These are phyloP conservation scores for Gentiana dahurica DNA, from an alignment of 257 asterid genomes.

Conservation along the genomic window DNA sequence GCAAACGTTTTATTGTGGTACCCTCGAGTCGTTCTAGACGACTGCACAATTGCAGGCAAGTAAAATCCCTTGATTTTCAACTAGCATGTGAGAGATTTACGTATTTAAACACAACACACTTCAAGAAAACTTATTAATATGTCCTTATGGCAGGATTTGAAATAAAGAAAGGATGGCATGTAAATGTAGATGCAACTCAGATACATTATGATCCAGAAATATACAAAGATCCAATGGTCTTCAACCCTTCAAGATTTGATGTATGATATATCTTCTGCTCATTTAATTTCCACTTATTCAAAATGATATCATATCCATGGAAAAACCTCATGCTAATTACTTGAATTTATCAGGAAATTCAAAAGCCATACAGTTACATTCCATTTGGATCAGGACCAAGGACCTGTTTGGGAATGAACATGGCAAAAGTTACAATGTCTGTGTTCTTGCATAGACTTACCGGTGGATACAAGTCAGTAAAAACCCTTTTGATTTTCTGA, in stretches of 20 bases:
- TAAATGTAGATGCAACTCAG: slow-evolving; percentile 44
- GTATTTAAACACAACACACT: neutral
- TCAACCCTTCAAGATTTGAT: slow-evolving; percentile 59
- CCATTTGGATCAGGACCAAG: slow-evolving; percentile 60
- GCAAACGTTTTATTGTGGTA: slow-evolving; percentile 48
- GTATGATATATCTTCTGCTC: slow-evolving; percentile 16
- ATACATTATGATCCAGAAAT: slow-evolving; percentile 46
- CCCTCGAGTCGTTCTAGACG: slow-evolving; percentile 41
- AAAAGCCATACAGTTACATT: slow-evolving; percentile 45
- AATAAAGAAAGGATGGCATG: slow-evolving; percentile 66
- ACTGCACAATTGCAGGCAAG: slow-evolving; percentile 48
- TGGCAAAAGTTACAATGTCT: slow-evolving; percentile 52
- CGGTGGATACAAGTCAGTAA: slow-evolving; percentile 39
- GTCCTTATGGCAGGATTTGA: slow-evolving; percentile 30
- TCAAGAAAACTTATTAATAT: neutral
- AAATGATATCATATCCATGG: neutral
- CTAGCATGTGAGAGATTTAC: no score
- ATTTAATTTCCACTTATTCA: no score
- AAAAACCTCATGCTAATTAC: neutral
- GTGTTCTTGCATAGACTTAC: slow-evolving; percentile 43
- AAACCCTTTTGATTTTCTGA: neutral
- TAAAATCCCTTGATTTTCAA: neutral
- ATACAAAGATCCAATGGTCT: slow-evolving; percentile 34
- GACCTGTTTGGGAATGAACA: slow-evolving; percentile 55
- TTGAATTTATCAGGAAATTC: slow-evolving; percentile 33